Evolutionary conservation across 176 grass and related monocot species (phyloP).

Genomic region (Themeda triandra): DNA sequence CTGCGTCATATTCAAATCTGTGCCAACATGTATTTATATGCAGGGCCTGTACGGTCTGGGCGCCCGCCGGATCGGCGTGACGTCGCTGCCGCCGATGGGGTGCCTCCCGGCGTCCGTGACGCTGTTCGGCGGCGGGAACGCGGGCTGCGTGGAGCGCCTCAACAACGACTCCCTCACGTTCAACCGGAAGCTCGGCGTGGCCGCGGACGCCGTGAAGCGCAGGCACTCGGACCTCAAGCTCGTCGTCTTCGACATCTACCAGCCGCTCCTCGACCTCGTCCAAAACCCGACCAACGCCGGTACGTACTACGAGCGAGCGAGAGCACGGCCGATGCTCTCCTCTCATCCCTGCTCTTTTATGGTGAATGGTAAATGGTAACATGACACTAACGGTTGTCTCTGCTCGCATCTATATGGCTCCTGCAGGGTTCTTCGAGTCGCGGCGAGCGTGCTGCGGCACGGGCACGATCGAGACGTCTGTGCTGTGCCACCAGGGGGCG

Average conservation of each 20-base stretch:
- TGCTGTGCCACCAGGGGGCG: slow-evolving; percentile 64
- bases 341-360: too few species aligned
- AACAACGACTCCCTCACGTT: slow-evolving; percentile 72
- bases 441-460: slow-evolving; percentile 81
- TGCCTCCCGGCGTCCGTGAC: slow-evolving; percentile 79
- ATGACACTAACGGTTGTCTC: background rate
- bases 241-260: slow-evolving; percentile 87
- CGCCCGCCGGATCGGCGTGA: slow-evolving; percentile 80
- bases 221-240: slow-evolving; percentile 68
- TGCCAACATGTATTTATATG: background rate
- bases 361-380: background rate
- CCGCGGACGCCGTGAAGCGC: slow-evolving; percentile 42
- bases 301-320: background rate
- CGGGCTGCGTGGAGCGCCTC: slow-evolving; percentile 60
- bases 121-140: slow-evolving; percentile 53
- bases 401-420: background rate
- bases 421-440: slow-evolving; percentile 73
- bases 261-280: slow-evolving; percentile 74
- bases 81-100: slow-evolving; percentile 79
- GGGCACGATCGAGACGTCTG: slow-evolving; percentile 88
- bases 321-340: background rate
- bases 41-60: slow-evolving; percentile 72
- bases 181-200: slow-evolving; percentile 63
- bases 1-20: background rate
- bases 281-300: slow-evolving; percentile 55